Conservation (phyloP, 2,329 filamentous ascomycete genomes). For the Alternaria conjuncta region DNA sequence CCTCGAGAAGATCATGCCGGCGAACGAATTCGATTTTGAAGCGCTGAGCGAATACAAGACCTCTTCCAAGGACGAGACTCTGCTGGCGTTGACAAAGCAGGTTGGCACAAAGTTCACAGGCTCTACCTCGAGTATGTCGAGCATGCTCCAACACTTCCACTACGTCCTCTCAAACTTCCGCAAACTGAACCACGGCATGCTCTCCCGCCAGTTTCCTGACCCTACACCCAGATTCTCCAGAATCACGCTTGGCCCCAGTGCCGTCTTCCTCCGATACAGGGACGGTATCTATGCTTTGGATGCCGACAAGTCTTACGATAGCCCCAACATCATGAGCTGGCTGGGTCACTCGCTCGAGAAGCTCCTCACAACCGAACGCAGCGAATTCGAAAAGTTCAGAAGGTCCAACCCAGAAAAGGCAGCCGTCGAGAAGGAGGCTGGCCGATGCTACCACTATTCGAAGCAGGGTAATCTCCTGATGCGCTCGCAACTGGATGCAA, state of each 20-base stretch:
- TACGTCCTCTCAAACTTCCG: constrained; percentile 88
- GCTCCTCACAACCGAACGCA: constrained; percentile 80
- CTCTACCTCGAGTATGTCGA: constrained; percentile 96
- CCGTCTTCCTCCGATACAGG: constrained; percentile 81
- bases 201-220: constrained; percentile 71
- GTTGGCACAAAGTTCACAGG: constrained; percentile 83
- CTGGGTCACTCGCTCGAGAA: constrained; percentile 98
- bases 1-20: constrained; percentile 89
- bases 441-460: constrained; percentile 78
- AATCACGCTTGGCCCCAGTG: constrained; percentile 72
- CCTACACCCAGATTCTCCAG: constrained; percentile 72
- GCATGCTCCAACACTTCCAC: constrained; percentile 87
- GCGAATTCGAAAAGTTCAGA: constrained; percentile 86
- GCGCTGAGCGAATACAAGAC: constrained; percentile 87
- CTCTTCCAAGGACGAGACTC: constrained; percentile 79
- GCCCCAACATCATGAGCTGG: constrained; percentile 84
- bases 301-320: constrained; percentile 90
- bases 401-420: constrained; percentile 64
- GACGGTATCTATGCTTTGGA: constrained; percentile 93
- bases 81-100: constrained; percentile 71
- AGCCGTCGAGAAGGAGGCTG: constrained; percentile 67
- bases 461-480: constrained; percentile 87
- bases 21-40: constrained; percentile 89
- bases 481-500: constrained; percentile 91
- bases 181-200: constrained; percentile 66